Conservation (phyloP, 805 yeast genomes). For the Kazachstania africana region DNA sequence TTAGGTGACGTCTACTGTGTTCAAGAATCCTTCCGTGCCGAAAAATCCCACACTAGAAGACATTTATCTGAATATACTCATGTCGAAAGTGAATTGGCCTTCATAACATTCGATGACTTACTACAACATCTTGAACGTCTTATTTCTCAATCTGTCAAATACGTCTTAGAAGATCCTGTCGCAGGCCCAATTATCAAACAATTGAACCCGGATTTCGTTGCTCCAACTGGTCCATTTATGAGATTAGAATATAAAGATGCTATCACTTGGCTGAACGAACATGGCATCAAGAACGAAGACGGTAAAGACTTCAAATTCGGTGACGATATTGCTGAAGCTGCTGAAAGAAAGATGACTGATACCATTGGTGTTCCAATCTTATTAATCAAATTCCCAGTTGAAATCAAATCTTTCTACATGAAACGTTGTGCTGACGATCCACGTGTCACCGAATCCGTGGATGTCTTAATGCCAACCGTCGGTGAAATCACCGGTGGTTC, state of each 20-base stretch:
- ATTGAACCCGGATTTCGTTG: slow-evolving; percentile 81
- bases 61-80: slow-evolving; percentile 96
- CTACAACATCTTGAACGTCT: slow-evolving; percentile 75
- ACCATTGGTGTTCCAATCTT: slow-evolving; percentile 85
- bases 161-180: slow-evolving; percentile 78
- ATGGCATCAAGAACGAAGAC: slow-evolving; percentile 88
- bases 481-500: slow-evolving; percentile 99
- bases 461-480: slow-evolving; percentile 96
- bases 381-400: slow-evolving; percentile 90
- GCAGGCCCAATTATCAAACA: slow-evolving; percentile 84
- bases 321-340: slow-evolving; percentile 99
- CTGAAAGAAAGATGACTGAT: slow-evolving; percentile 98
- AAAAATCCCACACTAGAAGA: slow-evolving; percentile 96
- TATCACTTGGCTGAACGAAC: slow-evolving; percentile 91
- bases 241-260: slow-evolving; percentile 90
- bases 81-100: slow-evolving; percentile 88
- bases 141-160: slow-evolving; percentile 55
- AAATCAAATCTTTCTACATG: slow-evolving; percentile 97
- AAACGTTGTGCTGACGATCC: slow-evolving; percentile 80
- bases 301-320: slow-evolving; percentile 90
- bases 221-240: slow-evolving; percentile 79
- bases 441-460: slow-evolving; percentile 95
- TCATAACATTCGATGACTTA: slow-evolving; percentile 77
- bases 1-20: slow-evolving; percentile 95
- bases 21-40: slow-evolving; percentile 98